A percentile compares a stretch with the other conserved stretches of the same genome.
phyloP scores from a whole-genome alignment of 257 asterid genomes.

The Fraxinus americana region DNA sequence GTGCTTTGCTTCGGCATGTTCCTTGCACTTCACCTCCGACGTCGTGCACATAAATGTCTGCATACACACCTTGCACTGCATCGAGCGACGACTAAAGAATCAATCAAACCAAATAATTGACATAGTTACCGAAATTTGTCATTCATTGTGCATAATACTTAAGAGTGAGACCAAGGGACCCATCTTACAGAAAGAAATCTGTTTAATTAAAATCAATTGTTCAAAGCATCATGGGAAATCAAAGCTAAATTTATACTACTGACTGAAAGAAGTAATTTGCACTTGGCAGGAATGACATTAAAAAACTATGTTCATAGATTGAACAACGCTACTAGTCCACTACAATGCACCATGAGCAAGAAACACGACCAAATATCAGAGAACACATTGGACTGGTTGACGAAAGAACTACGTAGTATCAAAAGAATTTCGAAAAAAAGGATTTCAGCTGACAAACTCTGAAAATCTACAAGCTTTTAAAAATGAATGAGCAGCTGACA shows the following conservation, averaged over 20 bases:
- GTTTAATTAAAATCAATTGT: neutral
- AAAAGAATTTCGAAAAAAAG: neutral
- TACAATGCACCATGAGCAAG: neutral
- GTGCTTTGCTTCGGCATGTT: constrained; percentile 93
- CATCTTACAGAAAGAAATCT: neutral
- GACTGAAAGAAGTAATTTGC: neutral
- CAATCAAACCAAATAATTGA: neutral
- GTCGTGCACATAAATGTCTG: constrained; percentile 88
- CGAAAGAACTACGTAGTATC: neutral
- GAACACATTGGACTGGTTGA: neutral
- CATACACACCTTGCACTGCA: constrained; percentile 63
- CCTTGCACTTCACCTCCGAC: constrained; percentile 91
- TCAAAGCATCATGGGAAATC: neutral
- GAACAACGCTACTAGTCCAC: neutral
- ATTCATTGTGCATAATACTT: neutral
- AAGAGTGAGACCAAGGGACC: neutral
- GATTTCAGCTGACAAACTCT: neutral
- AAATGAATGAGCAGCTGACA: neutral
- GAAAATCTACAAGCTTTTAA: neutral
- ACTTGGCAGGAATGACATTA: neutral
- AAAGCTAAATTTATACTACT: neutral
- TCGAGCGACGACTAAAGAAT: neutral
- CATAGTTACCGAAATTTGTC: neutral
- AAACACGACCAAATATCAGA: neutral
- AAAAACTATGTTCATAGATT: neutral